Evolutionary conservation across 2,329 filamentous ascomycete species (phyloP).

Genomic region (Sporothrix curviconia): DNA sequence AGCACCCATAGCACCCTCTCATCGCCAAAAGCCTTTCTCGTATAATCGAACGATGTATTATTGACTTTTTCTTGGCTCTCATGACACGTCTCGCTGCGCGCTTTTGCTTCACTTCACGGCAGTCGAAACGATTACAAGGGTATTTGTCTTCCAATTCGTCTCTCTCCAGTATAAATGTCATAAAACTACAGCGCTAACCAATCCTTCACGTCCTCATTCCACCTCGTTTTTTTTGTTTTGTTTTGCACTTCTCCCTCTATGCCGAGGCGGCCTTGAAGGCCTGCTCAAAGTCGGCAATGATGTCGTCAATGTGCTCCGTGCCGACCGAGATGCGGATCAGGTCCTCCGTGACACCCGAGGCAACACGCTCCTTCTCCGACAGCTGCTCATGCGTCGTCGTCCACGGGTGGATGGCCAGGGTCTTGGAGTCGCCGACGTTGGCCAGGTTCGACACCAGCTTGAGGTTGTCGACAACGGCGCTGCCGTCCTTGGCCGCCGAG

Average conservation of each 20-base stretch:
- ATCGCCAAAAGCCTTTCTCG: no score
- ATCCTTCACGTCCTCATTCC: neutral
- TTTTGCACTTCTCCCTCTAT: neutral
- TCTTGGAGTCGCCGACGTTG: slow-evolving; percentile 95
- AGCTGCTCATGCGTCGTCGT: slow-evolving; percentile 93
- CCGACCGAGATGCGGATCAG: slow-evolving; percentile 93
- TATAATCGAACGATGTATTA: no score
- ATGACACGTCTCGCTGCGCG: no score
- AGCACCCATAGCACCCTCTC: no score
- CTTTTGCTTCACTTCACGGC: neutral
- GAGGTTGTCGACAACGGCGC: slow-evolving; percentile 85
- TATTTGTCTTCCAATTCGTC: neutral
- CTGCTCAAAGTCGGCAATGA: slow-evolving; percentile 92
- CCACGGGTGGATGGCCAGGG: slow-evolving; percentile 91
- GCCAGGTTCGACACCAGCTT: slow-evolving; percentile 93
- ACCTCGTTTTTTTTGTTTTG: no score
- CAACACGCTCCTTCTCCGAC: slow-evolving; percentile 69
- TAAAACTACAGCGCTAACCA: neutral
- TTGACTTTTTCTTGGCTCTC: no score
- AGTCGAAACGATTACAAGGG: neutral
- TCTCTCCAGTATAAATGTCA: neutral
- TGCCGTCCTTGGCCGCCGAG: slow-evolving; percentile 66
- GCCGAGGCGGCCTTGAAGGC: slow-evolving; percentile 62
- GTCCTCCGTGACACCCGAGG: slow-evolving; percentile 80
- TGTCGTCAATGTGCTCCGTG: slow-evolving; percentile 95